Conservation (phyloP, 768 basidiomycete species). For the Lyophyllum shimeji region DNA sequence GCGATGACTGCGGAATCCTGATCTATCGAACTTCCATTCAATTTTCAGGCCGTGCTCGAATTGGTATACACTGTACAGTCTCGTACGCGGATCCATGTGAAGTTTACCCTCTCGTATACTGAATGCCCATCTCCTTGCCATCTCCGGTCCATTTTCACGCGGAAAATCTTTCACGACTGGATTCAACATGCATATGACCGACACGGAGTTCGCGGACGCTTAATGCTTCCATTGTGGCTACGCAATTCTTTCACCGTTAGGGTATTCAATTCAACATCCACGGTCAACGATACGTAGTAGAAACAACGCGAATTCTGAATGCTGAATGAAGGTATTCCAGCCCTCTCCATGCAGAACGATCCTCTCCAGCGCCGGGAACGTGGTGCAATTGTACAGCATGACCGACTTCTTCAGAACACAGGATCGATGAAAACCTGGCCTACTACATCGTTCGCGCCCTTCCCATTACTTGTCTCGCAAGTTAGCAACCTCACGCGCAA, state of each 20-base stretch:
- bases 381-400: background rate
- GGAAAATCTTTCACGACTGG: too few relatives aligned
- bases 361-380: background rate
- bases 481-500: conserved; percentile 22
- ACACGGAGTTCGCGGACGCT: too few relatives aligned
- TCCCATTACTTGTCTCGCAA: background rate
- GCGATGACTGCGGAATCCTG: too few relatives aligned
- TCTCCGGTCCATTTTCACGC: too few relatives aligned
- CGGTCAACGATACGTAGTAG: background rate
- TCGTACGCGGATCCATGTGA: too few relatives aligned
- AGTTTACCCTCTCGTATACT: too few relatives aligned
- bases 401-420: conserved; percentile 27
- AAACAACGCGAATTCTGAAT: conserved; percentile 1
- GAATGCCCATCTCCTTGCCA: too few relatives aligned
- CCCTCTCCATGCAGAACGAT: background rate
- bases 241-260: background rate
- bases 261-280: background rate
- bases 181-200: too few relatives aligned
- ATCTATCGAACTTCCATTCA: too few relatives aligned
- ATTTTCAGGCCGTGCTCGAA: too few relatives aligned
- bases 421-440: conserved; percentile 37
- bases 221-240: too few relatives aligned
- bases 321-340: background rate
- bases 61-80: too few relatives aligned
- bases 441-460: conserved; percentile 44